Percentiles rank a stretch among this genome's conserved stretches.
phyloP scores from a whole-genome alignment of 371 early-diverging fungal species.

The Mortierella sp. region DNA sequence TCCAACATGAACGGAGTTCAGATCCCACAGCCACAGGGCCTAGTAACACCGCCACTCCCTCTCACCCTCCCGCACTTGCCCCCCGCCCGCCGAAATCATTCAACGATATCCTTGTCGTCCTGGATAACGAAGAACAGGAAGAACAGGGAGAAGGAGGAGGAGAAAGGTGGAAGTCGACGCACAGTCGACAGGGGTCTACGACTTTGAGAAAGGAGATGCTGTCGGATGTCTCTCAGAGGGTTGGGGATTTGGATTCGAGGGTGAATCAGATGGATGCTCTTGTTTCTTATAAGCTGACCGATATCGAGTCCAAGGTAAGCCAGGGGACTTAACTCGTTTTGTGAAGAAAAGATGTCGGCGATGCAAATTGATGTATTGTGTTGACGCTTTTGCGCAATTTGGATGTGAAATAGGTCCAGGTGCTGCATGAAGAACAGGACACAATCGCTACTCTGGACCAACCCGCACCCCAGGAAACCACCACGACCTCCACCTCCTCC shows the following conservation, averaged over 20 bases:
- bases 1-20: neutral
- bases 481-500: neutral
- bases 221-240: slow-evolving; percentile 26
- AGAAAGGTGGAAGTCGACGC: slow-evolving; percentile 11
- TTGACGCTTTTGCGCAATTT: neutral
- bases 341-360: neutral
- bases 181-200: slow-evolving; percentile 8
- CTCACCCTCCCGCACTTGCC: neutral
- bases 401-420: slow-evolving; percentile 26
- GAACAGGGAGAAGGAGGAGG: neutral
- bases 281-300: slow-evolving; percentile 35
- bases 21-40: neutral
- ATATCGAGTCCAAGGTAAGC: slow-evolving; percentile 48
- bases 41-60: neutral
- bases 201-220: slow-evolving; percentile 32
- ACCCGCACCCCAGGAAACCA: neutral
- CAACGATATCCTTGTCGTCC: neutral
- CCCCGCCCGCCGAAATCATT: neutral
- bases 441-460: neutral
- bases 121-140: neutral
- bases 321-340: no score
- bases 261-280: slow-evolving; percentile 41
- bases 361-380: neutral
- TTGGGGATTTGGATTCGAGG: slow-evolving; percentile 37
- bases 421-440: slow-evolving; percentile 16